Base-by-base conservation (phyloP, 768 basidiomycete species). In the Lentinula boryana region DNA sequence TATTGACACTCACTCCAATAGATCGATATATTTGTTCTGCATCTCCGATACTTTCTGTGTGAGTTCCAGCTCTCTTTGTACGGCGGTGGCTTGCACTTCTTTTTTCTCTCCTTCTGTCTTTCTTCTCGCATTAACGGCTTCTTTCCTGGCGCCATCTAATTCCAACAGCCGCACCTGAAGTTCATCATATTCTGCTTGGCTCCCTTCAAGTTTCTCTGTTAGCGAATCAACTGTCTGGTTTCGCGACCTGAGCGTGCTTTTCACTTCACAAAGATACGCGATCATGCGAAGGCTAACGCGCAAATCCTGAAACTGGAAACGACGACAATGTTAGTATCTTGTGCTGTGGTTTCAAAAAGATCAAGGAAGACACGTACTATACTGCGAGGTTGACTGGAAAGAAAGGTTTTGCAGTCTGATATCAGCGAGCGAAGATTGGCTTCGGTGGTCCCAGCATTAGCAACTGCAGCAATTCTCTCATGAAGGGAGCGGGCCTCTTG, bases 361-460 rank as follows among this genome's bases (percentile, higher is more conserved):
- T 27, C 43, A 27, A 53, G 57, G 59, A 62, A 13, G 55, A 41
- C 38, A 70, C 73, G 58, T 50, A 84, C 85, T 73, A 77, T 68
- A 62, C 74, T 72, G n/a, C 77, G 76, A 21, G 80, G 78, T 61
- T 78, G 77, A 0, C 68, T 69, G 38, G 75, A 70, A 61, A 85
- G 73, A 63, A 84, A 86, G 1, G 74, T 66, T 62, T 72, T 77
- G 56, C 78, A 75, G 18, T 85, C 82, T 9, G 78, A 75, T 58
- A 85, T 82, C 35, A 85, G 70, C 61, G 79, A 69, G 27, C 81
- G 79, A 41, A 84, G 72, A 50, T 75, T 72, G 23, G 76, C 65
- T 67, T 85, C 79, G 4, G 82, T 78, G 0, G 78, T 82, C 1
- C 87, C 87, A 60, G 78, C 75, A 58, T 80, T 79, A 46, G 84